These are phyloP conservation scores for Hypoxylon sp. DNA, from an alignment of 2,329 filamentous ascomycete species.

Conservation along the genomic window DNA sequence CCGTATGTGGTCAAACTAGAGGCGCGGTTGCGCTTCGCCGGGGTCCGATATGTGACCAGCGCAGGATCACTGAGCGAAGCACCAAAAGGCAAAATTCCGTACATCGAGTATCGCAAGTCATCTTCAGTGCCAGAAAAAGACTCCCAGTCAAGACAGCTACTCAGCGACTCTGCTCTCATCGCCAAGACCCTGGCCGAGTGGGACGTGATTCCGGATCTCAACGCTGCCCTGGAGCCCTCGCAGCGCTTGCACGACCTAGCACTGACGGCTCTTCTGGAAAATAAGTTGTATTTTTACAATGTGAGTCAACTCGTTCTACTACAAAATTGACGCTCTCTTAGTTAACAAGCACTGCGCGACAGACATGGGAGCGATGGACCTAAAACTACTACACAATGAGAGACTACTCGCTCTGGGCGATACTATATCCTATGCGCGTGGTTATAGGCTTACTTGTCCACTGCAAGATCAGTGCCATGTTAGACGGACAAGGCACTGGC, in stretches of 20 bases:
- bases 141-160: constrained; percentile 24
- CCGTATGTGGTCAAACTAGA: constrained; percentile 71
- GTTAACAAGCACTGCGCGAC: neutral
- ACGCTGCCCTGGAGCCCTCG: constrained; percentile 50
- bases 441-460: constrained; percentile 61
- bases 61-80: constrained; percentile 55
- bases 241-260: constrained; percentile 60
- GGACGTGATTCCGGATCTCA: constrained; percentile 58
- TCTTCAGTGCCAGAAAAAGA: neutral
- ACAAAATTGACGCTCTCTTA: no score
- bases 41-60: constrained; percentile 55
- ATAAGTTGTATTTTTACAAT: constrained; percentile 67
- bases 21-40: constrained; percentile 64
- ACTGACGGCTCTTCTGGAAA: constrained; percentile 64
- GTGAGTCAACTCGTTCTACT: constrained; percentile 48
- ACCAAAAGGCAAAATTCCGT: constrained; percentile 69
- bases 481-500: constrained; percentile 65
- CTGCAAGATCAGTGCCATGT: constrained; percentile 51
- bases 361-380: constrained; percentile 64
- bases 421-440: constrained; percentile 62
- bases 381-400: constrained; percentile 69
- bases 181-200: constrained; percentile 53
- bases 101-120: constrained; percentile 51
- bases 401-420: constrained; percentile 54
- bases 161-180: constrained; percentile 67